Base-by-base conservation (phyloP, 371 early-diverging fungal genomes). In the Parasitella parasitica region DNA sequence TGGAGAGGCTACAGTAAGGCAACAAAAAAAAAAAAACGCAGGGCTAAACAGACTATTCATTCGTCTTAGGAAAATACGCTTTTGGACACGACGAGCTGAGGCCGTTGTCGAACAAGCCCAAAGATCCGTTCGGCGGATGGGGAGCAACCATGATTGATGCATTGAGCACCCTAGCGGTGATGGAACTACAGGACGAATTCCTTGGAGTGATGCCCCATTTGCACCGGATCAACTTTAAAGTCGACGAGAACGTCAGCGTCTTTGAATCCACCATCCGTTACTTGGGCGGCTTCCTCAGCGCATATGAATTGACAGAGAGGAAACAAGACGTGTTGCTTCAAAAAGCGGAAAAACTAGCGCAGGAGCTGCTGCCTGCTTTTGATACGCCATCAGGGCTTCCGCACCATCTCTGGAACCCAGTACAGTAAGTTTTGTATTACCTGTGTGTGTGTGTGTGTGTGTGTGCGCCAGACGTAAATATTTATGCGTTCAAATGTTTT, bases 251-350 rank as follows among this genome's bases (percentile, higher is more conserved):
- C 36, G 82, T 92, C 12, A 85, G 78, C 48, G 85, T 91, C 6
- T 97, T 97, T 73, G 98, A 97, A 73, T 87, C 91, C 37, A 87
- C 84, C n/a, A 97, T 96, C 46, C 86, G 97, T 0, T 86, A 93
- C 36, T 68, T 97, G 48, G 97, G 97, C 12, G 96, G 95, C 3
- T 75, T 97, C 8, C 63, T 96, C 12, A 86, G 89, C 46, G 92
- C 94, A 0, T 90, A 91, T 67, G 86, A 94, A 49, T 73, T 94
- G 28, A 75, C 81, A 0, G 77, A 73, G 62, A 63, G 76, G 51
- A 57, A 71, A 35, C 50, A 73, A 8, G 54, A 60, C 4, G 46
- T 72, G 13, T 63, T 82, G 22, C 51, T 86, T 0, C 51, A 69
- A 16, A 82, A 83, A 58, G 86, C 89, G 0, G 72, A 73, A 11